phyloP scores from a whole-genome alignment of 192 early-diverging fungal genomes.

The Coemansia sp. region DNA sequence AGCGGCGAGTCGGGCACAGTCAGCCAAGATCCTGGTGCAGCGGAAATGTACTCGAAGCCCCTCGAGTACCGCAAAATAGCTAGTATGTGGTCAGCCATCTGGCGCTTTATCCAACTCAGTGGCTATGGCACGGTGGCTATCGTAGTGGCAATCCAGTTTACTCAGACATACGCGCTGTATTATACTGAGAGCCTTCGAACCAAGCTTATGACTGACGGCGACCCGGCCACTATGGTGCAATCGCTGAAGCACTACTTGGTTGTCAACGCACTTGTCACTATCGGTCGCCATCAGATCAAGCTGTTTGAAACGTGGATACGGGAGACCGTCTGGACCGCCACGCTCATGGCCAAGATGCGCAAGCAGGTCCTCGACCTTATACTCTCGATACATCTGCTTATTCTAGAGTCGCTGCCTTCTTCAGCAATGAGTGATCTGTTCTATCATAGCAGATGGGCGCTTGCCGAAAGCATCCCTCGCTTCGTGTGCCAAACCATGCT shows the following conservation, averaged over 20 bases:
- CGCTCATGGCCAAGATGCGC: constrained; percentile 4
- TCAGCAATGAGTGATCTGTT: neutral
- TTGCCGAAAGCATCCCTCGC: no score
- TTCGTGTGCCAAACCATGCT: no score
- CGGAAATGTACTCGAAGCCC: neutral
- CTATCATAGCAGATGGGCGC: no score
- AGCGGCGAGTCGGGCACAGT: neutral
- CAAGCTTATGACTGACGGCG: constrained; percentile 27
- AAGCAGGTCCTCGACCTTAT: neutral
- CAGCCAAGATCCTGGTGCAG: neutral
- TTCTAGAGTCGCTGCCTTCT: constrained; percentile 13
- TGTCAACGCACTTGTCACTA: constrained; percentile 18
- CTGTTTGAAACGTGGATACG: constrained; percentile 4
- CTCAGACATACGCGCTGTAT: constrained; percentile 15
- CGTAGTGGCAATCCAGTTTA: constrained; percentile 8
- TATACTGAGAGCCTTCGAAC: constrained; percentile 24
- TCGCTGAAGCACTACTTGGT: constrained; percentile 31
- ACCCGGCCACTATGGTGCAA: constrained; percentile 24
- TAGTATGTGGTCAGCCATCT: constrained; percentile 7
- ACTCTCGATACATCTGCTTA: constrained; percentile 12
- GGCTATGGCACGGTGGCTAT: constrained; percentile 18
- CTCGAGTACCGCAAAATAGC: neutral
- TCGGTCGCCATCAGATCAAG: constrained; percentile 11
- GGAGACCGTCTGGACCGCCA: constrained; percentile 12
- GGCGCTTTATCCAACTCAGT: constrained; percentile 16